phyloP scores from a whole-genome alignment of 2,329 filamentous ascomycete genomes.

The Colletotrichum caudatum region DNA sequence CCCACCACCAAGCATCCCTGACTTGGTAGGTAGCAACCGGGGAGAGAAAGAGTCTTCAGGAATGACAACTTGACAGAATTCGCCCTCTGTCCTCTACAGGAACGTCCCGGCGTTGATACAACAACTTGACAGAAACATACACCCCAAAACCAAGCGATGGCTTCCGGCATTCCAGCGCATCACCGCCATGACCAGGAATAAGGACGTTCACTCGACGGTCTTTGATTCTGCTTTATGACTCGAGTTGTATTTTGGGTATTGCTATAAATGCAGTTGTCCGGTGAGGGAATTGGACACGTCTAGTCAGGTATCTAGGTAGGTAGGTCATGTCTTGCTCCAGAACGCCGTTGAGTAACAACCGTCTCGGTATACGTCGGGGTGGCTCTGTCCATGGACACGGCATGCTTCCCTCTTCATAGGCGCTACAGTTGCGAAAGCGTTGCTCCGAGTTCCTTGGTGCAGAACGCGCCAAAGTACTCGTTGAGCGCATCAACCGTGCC shows the following conservation, averaged over 20 bases:
- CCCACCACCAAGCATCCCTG: constrained; percentile 2
- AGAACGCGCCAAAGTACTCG: constrained; percentile 82
- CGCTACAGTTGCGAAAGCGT: constrained; percentile 54
- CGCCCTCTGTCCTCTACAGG: no score
- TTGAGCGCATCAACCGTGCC: constrained; percentile 87
- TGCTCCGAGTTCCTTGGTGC: constrained; percentile 68
- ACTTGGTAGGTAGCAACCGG: neutral
- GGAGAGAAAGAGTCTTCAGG: neutral
- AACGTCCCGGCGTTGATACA: no score
- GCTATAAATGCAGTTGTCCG: neutral
- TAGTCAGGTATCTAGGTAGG: constrained; percentile 1
- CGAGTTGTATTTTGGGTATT: neutral
- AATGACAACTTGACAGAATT: neutral
- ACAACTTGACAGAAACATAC: neutral
- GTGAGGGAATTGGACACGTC: neutral
- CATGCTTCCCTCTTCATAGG: neutral
- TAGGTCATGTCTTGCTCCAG: neutral
- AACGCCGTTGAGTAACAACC: neutral
- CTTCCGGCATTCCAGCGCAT: neutral
- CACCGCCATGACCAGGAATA: neutral
- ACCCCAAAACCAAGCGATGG: neutral
- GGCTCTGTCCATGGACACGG: neutral
- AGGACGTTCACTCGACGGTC: neutral
- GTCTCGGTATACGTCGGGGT: neutral
- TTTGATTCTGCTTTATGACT: neutral